Base-by-base conservation (phyloP, 371 early-diverging fungal species). In the Nematocida major region DNA sequence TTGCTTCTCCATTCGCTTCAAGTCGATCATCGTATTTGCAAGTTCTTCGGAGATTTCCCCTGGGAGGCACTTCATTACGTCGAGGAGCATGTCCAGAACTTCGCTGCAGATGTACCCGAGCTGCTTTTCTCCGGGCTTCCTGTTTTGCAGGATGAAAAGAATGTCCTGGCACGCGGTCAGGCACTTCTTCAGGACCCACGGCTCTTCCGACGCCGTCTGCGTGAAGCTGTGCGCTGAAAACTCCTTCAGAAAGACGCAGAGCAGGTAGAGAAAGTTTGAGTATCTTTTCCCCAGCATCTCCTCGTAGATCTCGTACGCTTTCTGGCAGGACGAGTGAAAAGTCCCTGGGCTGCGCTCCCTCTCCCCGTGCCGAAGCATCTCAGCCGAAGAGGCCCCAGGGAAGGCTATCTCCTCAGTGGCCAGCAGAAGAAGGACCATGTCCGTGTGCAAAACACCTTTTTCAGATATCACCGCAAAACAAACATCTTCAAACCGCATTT, bases 91-190 rank as follows among this genome's bases (percentile, higher is more conserved):
- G 28, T 22, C 50, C n/a, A 67, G 28, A 24, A 67, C 38, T 24
- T n/a, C n/a, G 3, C 22, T 7, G 3, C 54, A 42, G 30, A 67
- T 67, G 42, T 53, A 67, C 7, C 67, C 51, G 5, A 67, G 9
- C 11, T 22, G 20, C 24, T n/a, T 39, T 54, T 67, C 53, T 0
- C 36, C 49, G 5, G 5, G 13, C 7, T 13, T 53, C 40, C 67
- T 2, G 9, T 67, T 40, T 22, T 53, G 9, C 5, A 67, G 39
- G 18, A 24, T 38, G 15, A 11, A 13, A 11, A 67, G 15, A 3
- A 42, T 42, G 24, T 54, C 28, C 2, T 38, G 39, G 32, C 24
- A 42, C 0, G 36, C 13, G 3, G 11, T n/a, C 13, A 24, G 20
- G 15, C 45, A 24, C 26, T 67, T 67, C 26, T 67, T 54, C 7